Evolutionary conservation across 768 basidiomycete species (phyloP).

Genomic region (Amanita exitialis): DNA sequence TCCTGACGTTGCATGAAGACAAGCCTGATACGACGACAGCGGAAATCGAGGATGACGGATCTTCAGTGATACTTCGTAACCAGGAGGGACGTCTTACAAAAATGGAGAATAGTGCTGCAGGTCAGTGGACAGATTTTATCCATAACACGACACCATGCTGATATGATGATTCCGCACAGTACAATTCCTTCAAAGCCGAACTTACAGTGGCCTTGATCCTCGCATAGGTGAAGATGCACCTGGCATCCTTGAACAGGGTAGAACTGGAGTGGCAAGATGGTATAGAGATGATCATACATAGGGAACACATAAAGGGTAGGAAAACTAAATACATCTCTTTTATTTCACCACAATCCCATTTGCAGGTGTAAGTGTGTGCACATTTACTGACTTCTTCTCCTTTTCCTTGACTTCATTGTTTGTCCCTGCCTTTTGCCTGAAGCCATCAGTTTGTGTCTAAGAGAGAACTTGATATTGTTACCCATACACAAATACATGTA

Average conservation of each 20-base stretch:
- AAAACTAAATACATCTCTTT: too few species aligned
- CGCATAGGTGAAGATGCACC: conserved; percentile 73
- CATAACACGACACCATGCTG: background rate
- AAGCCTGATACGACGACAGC: background rate
- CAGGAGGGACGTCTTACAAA: conserved; percentile 49
- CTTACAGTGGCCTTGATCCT: conserved; percentile 75
- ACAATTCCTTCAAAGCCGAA: conserved; percentile 62
- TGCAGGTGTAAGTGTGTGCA: too few species aligned
- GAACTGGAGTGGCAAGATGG: conserved; percentile 82
- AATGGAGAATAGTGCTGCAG: conserved; percentile 60
- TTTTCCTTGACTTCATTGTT: too few species aligned
- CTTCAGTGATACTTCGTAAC: conserved; percentile 45
- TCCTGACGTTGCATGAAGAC: background rate
- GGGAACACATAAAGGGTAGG: background rate
- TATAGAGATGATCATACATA: conserved; percentile 50
- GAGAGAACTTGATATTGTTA: too few species aligned
- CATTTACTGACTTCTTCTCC: too few species aligned
- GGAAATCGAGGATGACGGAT: conserved; percentile 10
- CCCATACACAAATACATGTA: too few species aligned
- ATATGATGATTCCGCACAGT: conserved; percentile 25
- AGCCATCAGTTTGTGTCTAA: too few species aligned
- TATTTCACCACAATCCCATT: too few species aligned
- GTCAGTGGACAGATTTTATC: conserved; percentile 23
- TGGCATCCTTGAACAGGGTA: conserved; percentile 76
- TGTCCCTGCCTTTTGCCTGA: too few species aligned